phyloP scores from a whole-genome alignment of 1,284 basidiomycete genomes.

The Sporisorium sorghi region DNA sequence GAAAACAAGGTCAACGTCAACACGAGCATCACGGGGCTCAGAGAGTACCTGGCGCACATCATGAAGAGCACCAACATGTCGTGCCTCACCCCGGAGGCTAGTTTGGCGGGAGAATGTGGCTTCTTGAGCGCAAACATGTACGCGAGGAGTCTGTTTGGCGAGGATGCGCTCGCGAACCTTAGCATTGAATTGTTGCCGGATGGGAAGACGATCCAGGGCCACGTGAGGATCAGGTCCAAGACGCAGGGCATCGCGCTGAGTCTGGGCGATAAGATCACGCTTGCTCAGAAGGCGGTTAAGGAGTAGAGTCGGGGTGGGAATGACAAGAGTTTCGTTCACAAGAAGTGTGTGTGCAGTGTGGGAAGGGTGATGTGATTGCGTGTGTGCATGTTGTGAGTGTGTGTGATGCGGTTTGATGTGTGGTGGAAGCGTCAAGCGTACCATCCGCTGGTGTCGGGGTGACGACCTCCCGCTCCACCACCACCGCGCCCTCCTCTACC shows the following conservation, averaged over 20 bases:
- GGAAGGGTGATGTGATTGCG: background rate
- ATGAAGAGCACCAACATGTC: slow-evolving; percentile 91
- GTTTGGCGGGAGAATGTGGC: slow-evolving; percentile 88
- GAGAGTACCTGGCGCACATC: slow-evolving; percentile 86
- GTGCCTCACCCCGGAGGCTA: slow-evolving; percentile 92
- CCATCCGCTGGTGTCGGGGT: slow-evolving; percentile 24
- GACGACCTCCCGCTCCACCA: background rate
- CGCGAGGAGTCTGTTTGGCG: slow-evolving; percentile 90
- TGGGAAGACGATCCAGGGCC: slow-evolving; percentile 67
- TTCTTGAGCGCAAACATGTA: slow-evolving; percentile 95
- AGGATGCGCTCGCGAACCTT: slow-evolving; percentile 95
- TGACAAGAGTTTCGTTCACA: background rate
- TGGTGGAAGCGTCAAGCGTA: slow-evolving; percentile 15
- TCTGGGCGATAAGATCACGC: slow-evolving; percentile 83
- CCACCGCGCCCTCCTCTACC: slow-evolving; percentile 8
- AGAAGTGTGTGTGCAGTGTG: too few species aligned
- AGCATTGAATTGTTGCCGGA: slow-evolving; percentile 89
- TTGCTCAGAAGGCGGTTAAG: slow-evolving; percentile 47
- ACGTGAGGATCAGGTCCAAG: slow-evolving; percentile 66
- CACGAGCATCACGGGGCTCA: slow-evolving; percentile 81
- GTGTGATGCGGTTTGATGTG: background rate
- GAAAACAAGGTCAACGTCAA: slow-evolving; percentile 96
- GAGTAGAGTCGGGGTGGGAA: slow-evolving; percentile 13
- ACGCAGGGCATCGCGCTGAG: slow-evolving; percentile 81
- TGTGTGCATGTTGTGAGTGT: background rate